phyloP scores from a whole-genome alignment of 139 green algal species.

The Spirogloea muscicola region DNA sequence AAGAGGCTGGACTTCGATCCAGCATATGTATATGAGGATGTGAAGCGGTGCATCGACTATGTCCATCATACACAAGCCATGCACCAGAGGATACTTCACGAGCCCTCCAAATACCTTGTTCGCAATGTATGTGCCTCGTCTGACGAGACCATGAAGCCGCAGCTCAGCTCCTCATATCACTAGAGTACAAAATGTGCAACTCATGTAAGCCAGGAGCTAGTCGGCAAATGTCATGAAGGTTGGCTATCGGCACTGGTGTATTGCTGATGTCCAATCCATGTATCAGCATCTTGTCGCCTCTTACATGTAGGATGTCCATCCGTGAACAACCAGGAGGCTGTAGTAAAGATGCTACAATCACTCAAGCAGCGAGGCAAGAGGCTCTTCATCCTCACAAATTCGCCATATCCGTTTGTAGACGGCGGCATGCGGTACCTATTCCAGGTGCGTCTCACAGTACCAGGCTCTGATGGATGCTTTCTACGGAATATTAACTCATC shows the following conservation, averaged over 20 bases:
- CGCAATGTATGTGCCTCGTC: slow-evolving; percentile 11
- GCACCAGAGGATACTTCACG: slow-evolving; percentile 13
- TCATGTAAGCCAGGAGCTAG: no score
- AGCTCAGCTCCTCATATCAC: no score
- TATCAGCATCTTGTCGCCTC: no score
- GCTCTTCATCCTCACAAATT: slow-evolving; percentile 37
- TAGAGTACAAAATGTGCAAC: no score
- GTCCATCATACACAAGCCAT: slow-evolving; percentile 11
- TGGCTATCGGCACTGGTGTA: no score
- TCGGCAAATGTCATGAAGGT: no score
- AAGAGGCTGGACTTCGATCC: slow-evolving; percentile 11
- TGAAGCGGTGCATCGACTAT: slow-evolving; percentile 12
- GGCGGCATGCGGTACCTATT: slow-evolving; percentile 40
- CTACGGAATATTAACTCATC: no score
- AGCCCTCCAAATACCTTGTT: slow-evolving; percentile 8
- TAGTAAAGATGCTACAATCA: background rate
- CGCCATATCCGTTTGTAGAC: slow-evolving; percentile 32
- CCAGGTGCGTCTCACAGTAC: slow-evolving; percentile 14
- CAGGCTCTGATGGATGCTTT: no score
- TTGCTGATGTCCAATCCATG: no score
- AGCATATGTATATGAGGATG: slow-evolving; percentile 31
- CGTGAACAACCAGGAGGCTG: slow-evolving; percentile 18
- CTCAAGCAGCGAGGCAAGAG: slow-evolving; percentile 4
- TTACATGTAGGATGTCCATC: no score
- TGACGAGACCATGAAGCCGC: no score